Evolutionary conservation across 192 early-diverging fungal species (phyloP), one percentile per base, ranked within the genome.

Genomic region (Obelidium mucronatum): DNA sequence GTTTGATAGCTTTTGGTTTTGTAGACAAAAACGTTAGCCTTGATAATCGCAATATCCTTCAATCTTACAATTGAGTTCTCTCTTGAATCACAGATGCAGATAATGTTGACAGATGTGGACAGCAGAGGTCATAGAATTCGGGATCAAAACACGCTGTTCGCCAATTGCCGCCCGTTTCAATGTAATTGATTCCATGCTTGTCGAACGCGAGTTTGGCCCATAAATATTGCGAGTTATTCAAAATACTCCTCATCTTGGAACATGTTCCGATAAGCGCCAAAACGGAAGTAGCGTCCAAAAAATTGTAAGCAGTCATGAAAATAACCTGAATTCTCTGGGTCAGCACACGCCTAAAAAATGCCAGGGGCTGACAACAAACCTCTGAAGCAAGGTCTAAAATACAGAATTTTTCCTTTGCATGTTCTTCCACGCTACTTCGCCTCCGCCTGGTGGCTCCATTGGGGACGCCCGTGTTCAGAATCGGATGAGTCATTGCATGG

Each of bases 101-200:
- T 13, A 68, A 19, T 17, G 26, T 24, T 17, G 44, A 53, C 48
- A 68, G 31, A 52, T 68, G 67, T 28, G 67, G 67, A 52, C 67
- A 68, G 19, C 44, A 48, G 17, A 68, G 31, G 1, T 30, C 26
- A 8, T n/a, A 22, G 2, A 53, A 17, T 8, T 28, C 44, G 28
- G 40, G 40, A 68, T 68, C 44, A 40, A 68, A 68, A 52, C 67
- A 68, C n/a, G 24, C 26, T 2, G 24, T 22, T n/a, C 51, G 17
- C 40, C 40, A 68, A 15, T 24, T 11, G 28, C 28, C n/a, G 15
- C 67, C 67, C 24, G 6, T 31, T 19, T 42, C 67, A 36, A 52
- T 52, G 31, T 68, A 68, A 40, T 68, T 68, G 44, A 68, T 35
- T 8, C 67, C 42, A 42, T 26, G 40, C 28, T 44, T 39, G 13